Evolutionary conservation across 176 grass and related monocot genomes (phyloP), one percentile per base, ranked within the genome.

Genomic region (Carex cristatella): DNA sequence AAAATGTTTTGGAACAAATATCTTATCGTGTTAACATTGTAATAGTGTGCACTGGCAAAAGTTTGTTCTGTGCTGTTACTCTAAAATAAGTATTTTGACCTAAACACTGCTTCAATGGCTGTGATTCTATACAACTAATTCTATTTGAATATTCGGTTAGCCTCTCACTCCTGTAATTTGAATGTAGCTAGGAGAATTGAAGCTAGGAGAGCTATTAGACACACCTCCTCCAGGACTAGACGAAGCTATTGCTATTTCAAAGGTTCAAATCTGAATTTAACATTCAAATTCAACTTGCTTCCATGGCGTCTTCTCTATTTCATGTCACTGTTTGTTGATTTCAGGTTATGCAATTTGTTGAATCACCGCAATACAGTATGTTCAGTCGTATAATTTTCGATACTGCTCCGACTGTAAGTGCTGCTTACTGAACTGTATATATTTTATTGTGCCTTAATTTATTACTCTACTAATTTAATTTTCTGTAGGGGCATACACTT

Each of bases 181-280:
- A 46, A 82, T 88, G 58, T 85, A 99, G 96, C 81, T 99, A 86
- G 96, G 96, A 60, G 91, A 99, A 83, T 85, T 99, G 65, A 99
- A 99, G 85, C 83, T 99, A 58, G 96, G 96, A 28, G 93, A 99
- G 27, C 86, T 99, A 28, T 77, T 99, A 56, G 96, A 99, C 79
- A 86, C 96, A 69, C 93, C 93, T 58, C 93, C 96, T 61, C 96
- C 96, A 56, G 96, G 96, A 80, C 60, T 99, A 57, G 96, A 99
- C 79, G 96, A 99, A 92, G 96, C 96, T 73, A 90, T 99, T 84
- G 93, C 93, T 87, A 99, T 99, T 94, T 99, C 93, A 69, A 94
- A 95, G 90, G 91, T 94, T 83, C 69, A 33, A 18, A 14, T 82
- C 73, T 79, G 67, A 9, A 6, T 61, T 40, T 33, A 8, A 53